These are phyloP conservation scores for Oryza meridionalis DNA, from an alignment of 176 grass and related monocot species.

Conservation along the genomic window DNA sequence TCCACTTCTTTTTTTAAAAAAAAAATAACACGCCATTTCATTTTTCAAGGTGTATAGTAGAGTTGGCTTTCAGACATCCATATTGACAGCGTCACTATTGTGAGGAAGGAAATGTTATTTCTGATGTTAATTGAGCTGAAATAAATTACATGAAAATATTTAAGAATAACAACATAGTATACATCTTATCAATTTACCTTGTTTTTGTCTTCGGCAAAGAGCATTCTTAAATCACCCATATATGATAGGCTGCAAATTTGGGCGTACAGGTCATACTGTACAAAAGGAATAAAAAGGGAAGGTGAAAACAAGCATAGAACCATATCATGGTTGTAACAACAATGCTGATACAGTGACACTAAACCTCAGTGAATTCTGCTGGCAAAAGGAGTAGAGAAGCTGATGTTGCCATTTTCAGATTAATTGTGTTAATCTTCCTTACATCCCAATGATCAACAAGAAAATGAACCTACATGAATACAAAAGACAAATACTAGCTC, in stretches of 20 bases:
- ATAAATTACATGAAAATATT: neutral
- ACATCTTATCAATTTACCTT: constrained; percentile 52
- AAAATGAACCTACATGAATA: constrained; percentile 42
- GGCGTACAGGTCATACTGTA: constrained; percentile 84
- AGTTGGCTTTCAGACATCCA: constrained; percentile 10
- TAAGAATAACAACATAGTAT: neutral
- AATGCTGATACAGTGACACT: constrained; percentile 5
- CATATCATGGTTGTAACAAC: constrained; percentile 25
- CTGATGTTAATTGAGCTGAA: constrained; percentile 14
- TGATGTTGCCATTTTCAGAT: constrained; percentile 72
- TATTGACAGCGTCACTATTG: neutral
- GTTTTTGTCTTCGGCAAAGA: constrained; percentile 95
- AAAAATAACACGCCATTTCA: constrained; percentile 9
- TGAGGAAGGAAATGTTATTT: neutral
- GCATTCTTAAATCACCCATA: constrained; percentile 92
- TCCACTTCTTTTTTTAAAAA: neutral
- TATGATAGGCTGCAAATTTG: constrained; percentile 90
- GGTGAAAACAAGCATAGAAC: constrained; percentile 35
- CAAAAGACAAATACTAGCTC: neutral
- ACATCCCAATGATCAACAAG: constrained; percentile 62
- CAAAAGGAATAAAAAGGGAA: constrained; percentile 1
- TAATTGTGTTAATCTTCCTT: constrained; percentile 67
- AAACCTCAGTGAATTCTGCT: constrained; percentile 72
- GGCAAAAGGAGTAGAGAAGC: constrained; percentile 90
- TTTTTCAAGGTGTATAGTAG: neutral